Base-by-base conservation (phyloP, 441 rosid genomes). In the Flueggea neowawraea region DNA sequence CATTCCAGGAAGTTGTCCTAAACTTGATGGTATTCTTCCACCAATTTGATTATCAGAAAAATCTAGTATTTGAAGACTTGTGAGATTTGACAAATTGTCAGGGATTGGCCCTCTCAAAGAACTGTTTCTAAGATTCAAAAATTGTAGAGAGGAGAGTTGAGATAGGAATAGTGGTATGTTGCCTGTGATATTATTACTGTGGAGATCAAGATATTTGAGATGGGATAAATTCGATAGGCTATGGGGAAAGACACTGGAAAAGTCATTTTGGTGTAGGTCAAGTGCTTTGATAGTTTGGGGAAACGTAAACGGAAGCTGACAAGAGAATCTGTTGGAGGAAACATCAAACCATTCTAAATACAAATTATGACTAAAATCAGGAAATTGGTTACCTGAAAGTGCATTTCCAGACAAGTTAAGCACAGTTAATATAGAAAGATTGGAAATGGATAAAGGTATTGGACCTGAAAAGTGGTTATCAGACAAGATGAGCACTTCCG, bases 181-280 rank as follows among this genome's bases (percentile, higher is more conserved):
- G 57, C 82, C 81, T 0, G 61, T 60, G 36, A 82, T 71, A 28
- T 58, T 69, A 67, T 75, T 82, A 69, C 64, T 75, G 11, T 80
- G 79, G 54, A 82, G 78, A 22, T 79, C 82, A 69, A 82, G 79
- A 56, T 65, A 72, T 16, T 28, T 14, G n/a, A 82, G 75, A 22
- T 3, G 36, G 33, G 48, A 54, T 44, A 75, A 63, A 6, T 57
- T 51, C 16, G 33, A 51, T 0, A 68, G 65, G 12, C 58, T 68
- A 16, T 61, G 55, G 58, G 79, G 76, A 54, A 73, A 64, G 12
- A 63, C 41, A 11, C 80, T 71, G 0, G 54, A 65, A 55, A 79
- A 75, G 5, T 67, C 61, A 31, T 77, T 79, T 31, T 64, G 58
- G 36, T 70, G 68, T 49, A 72, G 56, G 0, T 47, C 50, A 47